Base-by-base conservation (phyloP, 371 early-diverging fungal species). In the Haplosporangium sp. region DNA sequence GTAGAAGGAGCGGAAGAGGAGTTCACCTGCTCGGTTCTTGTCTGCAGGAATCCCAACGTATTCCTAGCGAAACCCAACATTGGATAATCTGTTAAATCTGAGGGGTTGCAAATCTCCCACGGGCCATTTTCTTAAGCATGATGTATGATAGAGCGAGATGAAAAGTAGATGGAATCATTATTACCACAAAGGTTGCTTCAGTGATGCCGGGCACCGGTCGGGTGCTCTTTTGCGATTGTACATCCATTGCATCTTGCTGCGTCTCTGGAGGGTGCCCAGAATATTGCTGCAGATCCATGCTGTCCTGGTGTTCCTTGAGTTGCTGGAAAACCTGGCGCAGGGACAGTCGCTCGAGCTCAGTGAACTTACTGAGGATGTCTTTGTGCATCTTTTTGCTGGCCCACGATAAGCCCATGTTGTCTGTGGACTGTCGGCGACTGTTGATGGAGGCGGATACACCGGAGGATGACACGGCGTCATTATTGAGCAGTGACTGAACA, bases 1-100 rank as follows among this genome's bases (percentile, higher is more conserved):
- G 58, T 23, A 61, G 46, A 77, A 77, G 5, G 79, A 77, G 21
- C 79, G 72, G 45, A 77, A 77, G 51, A 77, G 63, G 13, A 67
- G 72, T 2, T 61, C 38, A 6, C 59, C 71, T 2, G 61, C 64
- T 2, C 63, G 58, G 40, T 38, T 47, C 18, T 51, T 47, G 37
- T 57, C 62, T 3, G 48, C 16, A 5, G 72, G 72, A 38, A 77
- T 50, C 13, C 64, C 64, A 29, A 76, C 55, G 43, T 70, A 64
- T 38, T 60, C 62, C 76, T 75, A 47, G n/a, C n/a, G 12, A 41
- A 41, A 53, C 0, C 10, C 41, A 56, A 8, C 7, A 37, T 38
- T 6, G 29, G 23, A 18, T 14, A 59, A 45, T 36, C 6, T 37
- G 29, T 29, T 29, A 29, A 29, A 29, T 29, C 29, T 29, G 29